Base-by-base conservation (phyloP, 2,329 filamentous ascomycete species). In the Epichloe festucae region DNA sequence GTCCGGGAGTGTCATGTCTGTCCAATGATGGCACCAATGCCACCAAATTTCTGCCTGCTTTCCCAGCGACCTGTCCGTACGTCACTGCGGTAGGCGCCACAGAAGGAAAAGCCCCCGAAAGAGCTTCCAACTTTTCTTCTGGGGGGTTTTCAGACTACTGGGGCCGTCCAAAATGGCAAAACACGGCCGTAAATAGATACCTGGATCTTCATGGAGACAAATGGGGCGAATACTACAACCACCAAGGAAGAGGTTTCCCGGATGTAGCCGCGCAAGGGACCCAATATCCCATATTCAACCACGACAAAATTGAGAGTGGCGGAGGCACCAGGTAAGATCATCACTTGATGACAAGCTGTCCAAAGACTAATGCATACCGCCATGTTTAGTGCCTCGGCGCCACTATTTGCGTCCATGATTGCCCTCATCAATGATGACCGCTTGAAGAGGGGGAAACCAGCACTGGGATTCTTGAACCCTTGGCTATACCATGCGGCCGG, bases 41-140 rank as follows among this genome's bases (percentile, higher is more conserved):
- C 4, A 60, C 60, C 8, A 63, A 61, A 14, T 70, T 70, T 38
- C 58, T 66, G 2, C 66, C 67, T 7, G 47, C 39, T 4, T 70
- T 67, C 40, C 67, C 67, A 1, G 66, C 65, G 2, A 59, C 64
- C 1, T 74, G 82, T 58, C 82, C 82, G 0, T 85, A 78, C 54
- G 73, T 85, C 48, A 85, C 82, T 0, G 63, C 75, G 0, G 78
- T 85, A 2, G 82, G 82, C 1, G 81, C 75, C 1, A 84, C 81
- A 0, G 67, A 71, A 55, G 71, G 54, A 1, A 64, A 56, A 55
- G 71, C 57, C 8, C 79, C 79, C 1, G 82, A 84, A 60, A 63
- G 61, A 38, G 74, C 74, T 6, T 71, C 75, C 42, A 60, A 70
- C 19, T 79, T 79, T 55, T 76, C 77, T 0, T 74, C 68, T 1